Percentiles rank a stretch among this genome's conserved stretches.
Evolutionary conservation across 805 yeast genomes (phyloP).

Genomic region (Cyberlindnera petersonii): DNA sequence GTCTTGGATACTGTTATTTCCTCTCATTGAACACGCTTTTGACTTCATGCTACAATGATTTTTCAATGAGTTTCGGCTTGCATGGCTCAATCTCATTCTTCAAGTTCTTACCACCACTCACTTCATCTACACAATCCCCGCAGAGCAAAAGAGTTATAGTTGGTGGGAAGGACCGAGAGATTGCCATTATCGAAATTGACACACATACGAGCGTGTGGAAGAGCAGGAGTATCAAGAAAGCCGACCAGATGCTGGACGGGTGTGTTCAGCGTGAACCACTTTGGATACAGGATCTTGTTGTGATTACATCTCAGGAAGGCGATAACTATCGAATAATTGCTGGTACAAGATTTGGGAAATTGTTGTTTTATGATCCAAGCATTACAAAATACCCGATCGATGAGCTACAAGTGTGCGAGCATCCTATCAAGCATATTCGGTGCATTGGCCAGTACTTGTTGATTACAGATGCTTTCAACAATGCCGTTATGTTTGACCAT

Average conservation of each 20-base stretch:
- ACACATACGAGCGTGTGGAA: slow-evolving; percentile 23
- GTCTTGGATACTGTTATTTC: slow-evolving; percentile 26
- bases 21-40: slow-evolving; percentile 16
- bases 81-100: slow-evolving; percentile 24
- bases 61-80: slow-evolving; percentile 25
- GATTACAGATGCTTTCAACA: slow-evolving; percentile 24
- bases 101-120: slow-evolving; percentile 12
- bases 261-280: slow-evolving; percentile 16
- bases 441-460: slow-evolving; percentile 10
- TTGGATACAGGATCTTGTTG: slow-evolving; percentile 26
- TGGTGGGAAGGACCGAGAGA: slow-evolving; percentile 27
- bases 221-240: slow-evolving; percentile 15
- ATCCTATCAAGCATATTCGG: slow-evolving; percentile 21
- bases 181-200: slow-evolving; percentile 19
- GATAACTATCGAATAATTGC: slow-evolving; percentile 18
- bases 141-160: slow-evolving; percentile 12
- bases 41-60: slow-evolving; percentile 17
- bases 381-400: slow-evolving; percentile 23
- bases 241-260: slow-evolving; percentile 5
- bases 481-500: slow-evolving; percentile 15
- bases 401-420: slow-evolving; percentile 20
- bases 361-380: slow-evolving; percentile 18
- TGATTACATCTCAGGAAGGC: slow-evolving; percentile 5
- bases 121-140: background rate
- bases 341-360: slow-evolving; percentile 24